A percentile compares a stretch with the other conserved stretches of the same genome.
Evolutionary conservation across 805 yeast genomes (phyloP).

Genomic region (Komagataella pseudopastoris): DNA sequence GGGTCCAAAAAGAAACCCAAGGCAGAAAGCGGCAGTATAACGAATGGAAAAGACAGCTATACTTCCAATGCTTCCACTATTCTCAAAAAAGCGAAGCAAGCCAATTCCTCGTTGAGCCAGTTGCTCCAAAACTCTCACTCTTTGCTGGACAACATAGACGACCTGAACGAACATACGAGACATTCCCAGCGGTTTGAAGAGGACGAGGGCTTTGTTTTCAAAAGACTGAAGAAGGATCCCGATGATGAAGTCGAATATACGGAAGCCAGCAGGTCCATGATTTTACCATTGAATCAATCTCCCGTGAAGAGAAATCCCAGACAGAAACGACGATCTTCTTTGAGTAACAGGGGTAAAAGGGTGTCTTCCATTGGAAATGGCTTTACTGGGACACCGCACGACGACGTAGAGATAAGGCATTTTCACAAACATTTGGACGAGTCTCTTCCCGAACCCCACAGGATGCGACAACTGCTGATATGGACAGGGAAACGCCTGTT

Average conservation of each 20-base stretch:
- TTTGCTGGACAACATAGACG: background rate
- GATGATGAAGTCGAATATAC: background rate
- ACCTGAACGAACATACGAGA: background rate
- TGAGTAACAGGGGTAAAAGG: slow-evolving; percentile 53
- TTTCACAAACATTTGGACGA: slow-evolving; percentile 51
- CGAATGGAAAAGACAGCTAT: background rate
- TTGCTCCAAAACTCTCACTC: background rate
- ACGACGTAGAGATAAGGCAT: slow-evolving; percentile 37
- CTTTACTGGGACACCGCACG: slow-evolving; percentile 52
- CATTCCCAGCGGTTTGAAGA: slow-evolving; percentile 11
- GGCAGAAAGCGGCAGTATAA: background rate
- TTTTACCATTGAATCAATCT: background rate
- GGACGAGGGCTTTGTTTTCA: slow-evolving; percentile 20
- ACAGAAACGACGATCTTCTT: slow-evolving; percentile 29
- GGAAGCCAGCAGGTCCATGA: slow-evolving; percentile 1
- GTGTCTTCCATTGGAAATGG: slow-evolving; percentile 69
- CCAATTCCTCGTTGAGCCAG: slow-evolving; percentile 2
- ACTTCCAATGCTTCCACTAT: background rate
- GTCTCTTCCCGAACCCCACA: slow-evolving; percentile 56
- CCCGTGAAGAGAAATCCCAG: slow-evolving; percentile 2
- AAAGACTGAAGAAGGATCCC: slow-evolving; percentile 6
- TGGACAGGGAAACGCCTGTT: slow-evolving; percentile 52
- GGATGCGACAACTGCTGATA: slow-evolving; percentile 52
- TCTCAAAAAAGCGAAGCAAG: background rate
- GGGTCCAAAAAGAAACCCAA: background rate